phyloP scores from a whole-genome alignment of 176 grass and related monocot genomes.

The Musa troglodytarum region DNA sequence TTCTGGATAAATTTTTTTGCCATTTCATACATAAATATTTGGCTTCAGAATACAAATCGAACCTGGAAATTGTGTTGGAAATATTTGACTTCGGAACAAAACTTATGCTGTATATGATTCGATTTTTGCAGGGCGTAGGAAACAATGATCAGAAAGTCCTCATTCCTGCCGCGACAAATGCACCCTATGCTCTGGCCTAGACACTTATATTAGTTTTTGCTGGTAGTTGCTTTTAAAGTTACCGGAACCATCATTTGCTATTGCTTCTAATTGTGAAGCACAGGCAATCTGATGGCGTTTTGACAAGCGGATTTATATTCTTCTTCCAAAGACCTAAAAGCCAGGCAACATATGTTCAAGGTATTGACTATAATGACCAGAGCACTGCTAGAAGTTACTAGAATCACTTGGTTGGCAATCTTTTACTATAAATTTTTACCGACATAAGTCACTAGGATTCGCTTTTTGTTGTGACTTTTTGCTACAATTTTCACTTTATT shows the following conservation, averaged over 20 bases:
- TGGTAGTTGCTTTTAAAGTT: not conserved
- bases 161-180: constrained; percentile 25
- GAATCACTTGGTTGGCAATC: too few relatives aligned
- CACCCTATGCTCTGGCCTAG: too few relatives aligned
- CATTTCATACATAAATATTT: not conserved
- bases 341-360: constrained; percentile 99
- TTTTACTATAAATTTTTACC: too few relatives aligned
- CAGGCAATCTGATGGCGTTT: constrained; percentile 89
- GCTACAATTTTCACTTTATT: not conserved
- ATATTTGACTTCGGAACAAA: too few relatives aligned
- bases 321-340: constrained; percentile 79
- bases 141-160: constrained; percentile 99
- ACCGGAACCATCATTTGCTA: not conserved
- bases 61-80: not conserved
- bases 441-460: too few relatives aligned
- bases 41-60: not conserved
- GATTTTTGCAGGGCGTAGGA: constrained; percentile 63
- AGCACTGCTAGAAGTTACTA: not conserved
- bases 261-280: constrained; percentile 16
- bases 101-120: not conserved
- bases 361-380: constrained; percentile 27
- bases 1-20: not conserved
- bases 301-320: constrained; percentile 98
- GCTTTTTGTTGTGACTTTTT: too few relatives aligned
- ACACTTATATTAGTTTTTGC: constrained; percentile 14